Conservation (phyloP, 495 filamentous ascomycete genomes). For the Neurospora africana region DNA sequence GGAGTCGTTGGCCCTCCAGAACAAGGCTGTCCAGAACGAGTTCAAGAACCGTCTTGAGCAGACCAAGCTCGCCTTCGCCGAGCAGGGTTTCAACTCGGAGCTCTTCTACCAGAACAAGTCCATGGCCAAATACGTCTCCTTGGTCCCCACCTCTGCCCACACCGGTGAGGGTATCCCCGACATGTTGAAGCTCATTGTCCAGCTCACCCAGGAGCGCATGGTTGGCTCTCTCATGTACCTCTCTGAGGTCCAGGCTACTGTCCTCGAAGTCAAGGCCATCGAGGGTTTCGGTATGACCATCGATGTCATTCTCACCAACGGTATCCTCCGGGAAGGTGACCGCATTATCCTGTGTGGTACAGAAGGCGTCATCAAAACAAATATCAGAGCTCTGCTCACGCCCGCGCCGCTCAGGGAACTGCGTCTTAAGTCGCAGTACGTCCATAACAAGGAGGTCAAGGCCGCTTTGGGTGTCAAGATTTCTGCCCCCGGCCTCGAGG, state of each 20-base stretch:
- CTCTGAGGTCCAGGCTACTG: conserved; percentile 93
- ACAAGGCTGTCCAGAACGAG: conserved; percentile 87
- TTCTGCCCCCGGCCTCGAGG: conserved; percentile 88
- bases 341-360: conserved; percentile 90
- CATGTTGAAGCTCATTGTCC: conserved; percentile 91
- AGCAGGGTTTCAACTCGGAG: conserved; percentile 96
- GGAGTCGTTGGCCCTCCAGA: conserved; percentile 80
- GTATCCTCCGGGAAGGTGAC: conserved; percentile 89
- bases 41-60: conserved; percentile 84
- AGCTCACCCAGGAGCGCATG: conserved; percentile 94
- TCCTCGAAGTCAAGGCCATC: conserved; percentile 97
- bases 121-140: conserved; percentile 82
- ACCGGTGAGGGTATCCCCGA: conserved; percentile 98
- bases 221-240: conserved; percentile 96
- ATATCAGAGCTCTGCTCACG: conserved; percentile 92
- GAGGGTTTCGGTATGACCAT: conserved; percentile 98
- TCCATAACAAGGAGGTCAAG: conserved; percentile 99
- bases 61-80: conserved; percentile 86
- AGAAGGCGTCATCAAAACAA: conserved; percentile 87
- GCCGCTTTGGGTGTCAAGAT: conserved; percentile 98
- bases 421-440: conserved; percentile 83
- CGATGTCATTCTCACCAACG: conserved; percentile 94
- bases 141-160: conserved; percentile 94
- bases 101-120: conserved; percentile 97
- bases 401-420: conserved; percentile 91